A percentile compares a stretch with the other conserved stretches of the same genome.
Conservation (phyloP, 768 basidiomycete genomes). For the Phylloporus sp. region DNA sequence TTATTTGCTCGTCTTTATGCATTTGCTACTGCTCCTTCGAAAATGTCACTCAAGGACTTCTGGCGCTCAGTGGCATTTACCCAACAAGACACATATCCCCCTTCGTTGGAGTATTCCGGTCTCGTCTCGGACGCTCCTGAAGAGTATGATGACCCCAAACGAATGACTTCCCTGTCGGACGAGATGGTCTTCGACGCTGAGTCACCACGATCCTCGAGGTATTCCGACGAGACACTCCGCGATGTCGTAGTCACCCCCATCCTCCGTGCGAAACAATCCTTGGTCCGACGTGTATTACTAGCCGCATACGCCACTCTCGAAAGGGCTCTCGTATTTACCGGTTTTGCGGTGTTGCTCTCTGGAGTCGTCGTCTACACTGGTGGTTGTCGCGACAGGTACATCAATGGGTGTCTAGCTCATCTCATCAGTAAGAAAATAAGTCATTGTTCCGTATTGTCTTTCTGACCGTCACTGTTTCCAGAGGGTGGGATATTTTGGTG, state of each 20-base stretch:
- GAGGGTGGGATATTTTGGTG: slow-evolving; percentile 92
- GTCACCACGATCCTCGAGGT: slow-evolving; percentile 38
- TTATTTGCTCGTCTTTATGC: slow-evolving; percentile 47
- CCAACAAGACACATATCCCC: slow-evolving; percentile 31
- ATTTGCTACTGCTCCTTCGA: slow-evolving; percentile 44
- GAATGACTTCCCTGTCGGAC: slow-evolving; percentile 39
- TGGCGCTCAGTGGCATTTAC: slow-evolving; percentile 58
- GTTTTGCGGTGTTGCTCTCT: slow-evolving; percentile 57
- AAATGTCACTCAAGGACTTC: slow-evolving; percentile 45
- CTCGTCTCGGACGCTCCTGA: slow-evolving; percentile 54
- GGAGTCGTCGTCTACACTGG: slow-evolving; percentile 85
- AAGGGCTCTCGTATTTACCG: slow-evolving; percentile 66
- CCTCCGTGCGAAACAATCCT: slow-evolving; percentile 15
- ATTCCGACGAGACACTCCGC: slow-evolving; percentile 58
- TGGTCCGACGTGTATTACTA: slow-evolving; percentile 43
- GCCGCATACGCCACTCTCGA: slow-evolving; percentile 53
- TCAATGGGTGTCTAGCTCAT: slow-evolving; percentile 86
- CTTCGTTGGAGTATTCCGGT: slow-evolving; percentile 50
- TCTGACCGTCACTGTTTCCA: slow-evolving; percentile 25
- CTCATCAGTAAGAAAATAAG: slow-evolving; percentile 66
- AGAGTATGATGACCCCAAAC: slow-evolving; percentile 48
- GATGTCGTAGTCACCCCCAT: slow-evolving; percentile 30
- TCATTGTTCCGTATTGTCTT: not conserved
- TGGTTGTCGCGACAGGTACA: slow-evolving; percentile 72
- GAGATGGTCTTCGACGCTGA: slow-evolving; percentile 48